Percentiles rank a stretch among this genome's conserved stretches.
Conservation (phyloP, 495 filamentous ascomycete genomes). For the Bacidia rubella region DNA sequence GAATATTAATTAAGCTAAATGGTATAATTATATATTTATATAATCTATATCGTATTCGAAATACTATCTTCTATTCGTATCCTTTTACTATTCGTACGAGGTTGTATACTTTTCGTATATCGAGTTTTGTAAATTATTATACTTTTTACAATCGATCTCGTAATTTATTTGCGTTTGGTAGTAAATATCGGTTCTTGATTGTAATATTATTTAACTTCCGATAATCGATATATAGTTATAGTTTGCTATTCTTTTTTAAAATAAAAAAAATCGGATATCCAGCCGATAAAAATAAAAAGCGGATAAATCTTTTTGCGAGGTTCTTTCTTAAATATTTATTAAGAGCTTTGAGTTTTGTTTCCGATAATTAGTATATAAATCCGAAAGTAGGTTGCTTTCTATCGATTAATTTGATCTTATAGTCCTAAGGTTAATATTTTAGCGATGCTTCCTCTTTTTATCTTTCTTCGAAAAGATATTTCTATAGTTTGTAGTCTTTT, state of each 20-base stretch:
- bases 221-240: slow-evolving; percentile 6
- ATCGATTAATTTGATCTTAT: slow-evolving; percentile 2
- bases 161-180: background rate
- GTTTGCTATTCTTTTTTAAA: slow-evolving; percentile 1
- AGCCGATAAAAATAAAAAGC: background rate
- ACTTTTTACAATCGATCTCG: background rate
- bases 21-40: slow-evolving; percentile 4
- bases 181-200: background rate
- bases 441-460: background rate
- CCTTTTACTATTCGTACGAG: background rate
- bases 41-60: slow-evolving; percentile 3
- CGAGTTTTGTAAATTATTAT: slow-evolving; percentile 1
- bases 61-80: slow-evolving; percentile 2
- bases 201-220: background rate
- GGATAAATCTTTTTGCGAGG: slow-evolving; percentile 3
- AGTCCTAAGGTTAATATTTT: background rate
- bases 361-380: slow-evolving; percentile 4
- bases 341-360: slow-evolving; percentile 6
- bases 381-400: background rate
- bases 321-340: slow-evolving; percentile 5
- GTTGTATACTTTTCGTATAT: slow-evolving; percentile 1
- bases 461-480: slow-evolving; percentile 3
- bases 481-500: background rate
- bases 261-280: slow-evolving; percentile 1
- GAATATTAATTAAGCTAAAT: slow-evolving; percentile 5